These are phyloP conservation scores for Sporothrix protearum DNA, from an alignment of 2,329 filamentous ascomycete genomes.

Conservation along the genomic window DNA sequence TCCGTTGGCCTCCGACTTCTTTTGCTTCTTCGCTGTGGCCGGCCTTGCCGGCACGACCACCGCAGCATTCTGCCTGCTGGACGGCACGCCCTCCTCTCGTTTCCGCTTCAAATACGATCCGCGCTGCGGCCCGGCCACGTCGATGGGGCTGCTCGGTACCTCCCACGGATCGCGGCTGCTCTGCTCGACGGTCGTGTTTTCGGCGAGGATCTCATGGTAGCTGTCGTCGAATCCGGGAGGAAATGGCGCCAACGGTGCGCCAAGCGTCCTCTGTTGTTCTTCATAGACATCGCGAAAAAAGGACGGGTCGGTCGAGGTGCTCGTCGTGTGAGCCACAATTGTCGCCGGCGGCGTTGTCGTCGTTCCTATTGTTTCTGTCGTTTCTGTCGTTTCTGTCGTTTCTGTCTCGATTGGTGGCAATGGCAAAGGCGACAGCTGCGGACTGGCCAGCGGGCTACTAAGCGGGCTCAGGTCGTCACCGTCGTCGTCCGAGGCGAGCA, in stretches of 20 bases:
- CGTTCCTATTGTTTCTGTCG: background rate
- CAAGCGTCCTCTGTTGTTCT: slow-evolving; percentile 41
- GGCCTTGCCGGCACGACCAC: background rate
- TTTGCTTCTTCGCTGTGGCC: background rate
- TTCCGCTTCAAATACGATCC: slow-evolving; percentile 28
- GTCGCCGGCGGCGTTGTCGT: background rate
- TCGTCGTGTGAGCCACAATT: slow-evolving; percentile 25
- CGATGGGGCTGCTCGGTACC: slow-evolving; percentile 43
- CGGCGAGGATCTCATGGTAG: background rate
- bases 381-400: too few relatives aligned
- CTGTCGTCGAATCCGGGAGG: background rate
- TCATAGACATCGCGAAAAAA: slow-evolving; percentile 49
- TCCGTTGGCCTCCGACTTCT: slow-evolving; percentile 20
- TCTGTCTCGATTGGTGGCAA: background rate
- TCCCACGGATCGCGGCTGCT: slow-evolving; percentile 41
- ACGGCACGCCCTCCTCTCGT: background rate
- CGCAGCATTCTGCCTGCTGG: background rate
- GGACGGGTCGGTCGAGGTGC: slow-evolving; percentile 46
- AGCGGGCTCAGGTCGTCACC: slow-evolving; percentile 32
- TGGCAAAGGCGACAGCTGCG: slow-evolving; percentile 1
- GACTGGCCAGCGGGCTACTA: slow-evolving; percentile 23
- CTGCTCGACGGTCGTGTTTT: background rate
- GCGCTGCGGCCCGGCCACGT: background rate
- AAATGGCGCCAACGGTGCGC: background rate
- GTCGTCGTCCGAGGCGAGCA: slow-evolving; percentile 37